phyloP scores from a whole-genome alignment of 2,329 filamentous ascomycete genomes.

The Pseudogymnoascus sp. region DNA sequence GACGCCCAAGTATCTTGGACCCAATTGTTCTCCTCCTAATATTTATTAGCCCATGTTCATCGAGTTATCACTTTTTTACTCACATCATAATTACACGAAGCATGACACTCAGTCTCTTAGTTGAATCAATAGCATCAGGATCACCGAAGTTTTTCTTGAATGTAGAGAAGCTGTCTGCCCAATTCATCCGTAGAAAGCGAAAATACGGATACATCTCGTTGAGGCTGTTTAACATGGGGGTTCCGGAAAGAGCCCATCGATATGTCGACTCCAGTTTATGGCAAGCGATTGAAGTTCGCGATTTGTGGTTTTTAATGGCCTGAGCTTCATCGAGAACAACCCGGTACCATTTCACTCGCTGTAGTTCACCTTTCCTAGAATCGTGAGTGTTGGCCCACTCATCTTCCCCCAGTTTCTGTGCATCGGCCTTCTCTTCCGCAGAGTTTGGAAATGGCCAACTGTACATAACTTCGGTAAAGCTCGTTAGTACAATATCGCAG shows the following conservation, averaged over 20 bases:
- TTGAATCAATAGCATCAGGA: slow-evolving; percentile 16
- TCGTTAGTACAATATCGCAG: slow-evolving; percentile 24
- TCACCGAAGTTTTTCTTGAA: slow-evolving; percentile 27
- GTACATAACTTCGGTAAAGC: slow-evolving; percentile 32
- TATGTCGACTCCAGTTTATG: slow-evolving; percentile 27
- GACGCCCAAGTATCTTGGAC: slow-evolving; percentile 43
- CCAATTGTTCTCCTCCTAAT: slow-evolving; percentile 41
- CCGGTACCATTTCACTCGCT: slow-evolving; percentile 38
- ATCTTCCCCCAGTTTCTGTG: slow-evolving; percentile 94
- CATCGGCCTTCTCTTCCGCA: slow-evolving; percentile 84
- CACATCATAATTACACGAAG: neutral
- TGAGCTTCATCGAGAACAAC: slow-evolving; percentile 52
- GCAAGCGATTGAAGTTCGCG: slow-evolving; percentile 37
- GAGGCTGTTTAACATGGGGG: slow-evolving; percentile 22
- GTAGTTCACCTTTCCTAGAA: slow-evolving; percentile 40
- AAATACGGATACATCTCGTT: slow-evolving; percentile 25
- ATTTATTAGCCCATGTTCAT: neutral
- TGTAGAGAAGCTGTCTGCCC: neutral
- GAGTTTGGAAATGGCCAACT: slow-evolving; percentile 80
- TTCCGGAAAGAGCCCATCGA: slow-evolving; percentile 28
- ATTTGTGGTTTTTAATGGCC: slow-evolving; percentile 41
- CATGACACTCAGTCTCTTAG: neutral
- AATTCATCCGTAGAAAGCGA: slow-evolving; percentile 20
- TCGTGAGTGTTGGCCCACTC: slow-evolving; percentile 89
- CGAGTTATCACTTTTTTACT: neutral